Evolutionary conservation across 768 basidiomycete species (phyloP).

Genomic region (Grammothele lineata): DNA sequence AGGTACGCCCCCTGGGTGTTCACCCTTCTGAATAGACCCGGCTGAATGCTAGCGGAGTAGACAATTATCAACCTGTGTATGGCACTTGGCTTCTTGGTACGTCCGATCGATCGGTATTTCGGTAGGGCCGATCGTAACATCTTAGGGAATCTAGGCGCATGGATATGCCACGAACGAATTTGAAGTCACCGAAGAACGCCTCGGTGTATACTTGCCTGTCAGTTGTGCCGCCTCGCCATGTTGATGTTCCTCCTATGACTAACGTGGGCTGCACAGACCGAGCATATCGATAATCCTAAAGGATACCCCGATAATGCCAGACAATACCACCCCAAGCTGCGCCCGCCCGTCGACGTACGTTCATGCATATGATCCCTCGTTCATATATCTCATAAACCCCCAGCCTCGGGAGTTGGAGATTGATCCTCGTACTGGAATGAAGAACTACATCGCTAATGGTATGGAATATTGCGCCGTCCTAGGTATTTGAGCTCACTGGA

Average conservation of each 20-base stretch:
- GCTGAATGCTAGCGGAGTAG: slow-evolving; percentile 30
- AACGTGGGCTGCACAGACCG: slow-evolving; percentile 39
- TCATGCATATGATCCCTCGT: no score
- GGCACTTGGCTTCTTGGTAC: slow-evolving; percentile 85
- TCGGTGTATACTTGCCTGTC: slow-evolving; percentile 83
- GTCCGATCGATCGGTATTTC: slow-evolving; percentile 34
- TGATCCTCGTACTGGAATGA: slow-evolving; percentile 86
- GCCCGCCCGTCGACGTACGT: slow-evolving; percentile 74
- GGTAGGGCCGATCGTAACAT: not conserved
- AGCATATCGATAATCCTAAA: slow-evolving; percentile 93
- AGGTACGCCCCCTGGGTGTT: slow-evolving; percentile 41
- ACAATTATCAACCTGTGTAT: slow-evolving; percentile 87
- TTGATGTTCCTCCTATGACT: not conserved
- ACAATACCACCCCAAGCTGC: slow-evolving; percentile 67
- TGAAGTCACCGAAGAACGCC: slow-evolving; percentile 78
- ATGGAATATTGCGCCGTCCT: not conserved
- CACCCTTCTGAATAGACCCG: no score
- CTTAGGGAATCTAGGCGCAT: slow-evolving; percentile 45
- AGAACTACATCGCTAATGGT: slow-evolving; percentile 91
- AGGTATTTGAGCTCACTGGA: not conserved
- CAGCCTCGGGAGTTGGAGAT: slow-evolving; percentile 81
- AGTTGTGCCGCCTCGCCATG: slow-evolving; percentile 22
- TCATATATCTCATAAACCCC: no score
- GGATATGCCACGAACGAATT: slow-evolving; percentile 83
- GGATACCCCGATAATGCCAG: slow-evolving; percentile 87